These are phyloP conservation scores for Telopea speciosissima DNA, from an alignment of 177 flowering plant species.

Conservation along the genomic window DNA sequence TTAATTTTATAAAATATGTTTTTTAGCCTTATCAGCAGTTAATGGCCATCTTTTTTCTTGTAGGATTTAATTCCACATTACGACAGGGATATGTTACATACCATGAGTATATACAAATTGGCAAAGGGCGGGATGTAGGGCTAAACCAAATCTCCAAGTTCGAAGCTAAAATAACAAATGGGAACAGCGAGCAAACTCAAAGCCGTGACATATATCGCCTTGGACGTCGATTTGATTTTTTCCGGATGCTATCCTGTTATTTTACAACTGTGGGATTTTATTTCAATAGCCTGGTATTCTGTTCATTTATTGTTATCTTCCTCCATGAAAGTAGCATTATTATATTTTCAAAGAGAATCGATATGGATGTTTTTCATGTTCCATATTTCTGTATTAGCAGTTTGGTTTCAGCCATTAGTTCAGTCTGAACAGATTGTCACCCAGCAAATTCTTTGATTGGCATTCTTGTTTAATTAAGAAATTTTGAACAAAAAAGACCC, in stretches of 20 bases:
- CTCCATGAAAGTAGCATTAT: not conserved
- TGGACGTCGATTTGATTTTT: slow-evolving; percentile 85
- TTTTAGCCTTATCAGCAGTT: too few species aligned
- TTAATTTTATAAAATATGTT: not conserved
- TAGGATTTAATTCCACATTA: slow-evolving; percentile 80
- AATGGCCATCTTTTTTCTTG: slow-evolving; percentile 9
- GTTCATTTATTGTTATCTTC: slow-evolving; percentile 1
- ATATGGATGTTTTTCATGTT: too few species aligned
- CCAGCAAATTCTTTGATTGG: not conserved
- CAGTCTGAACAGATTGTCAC: too few species aligned
- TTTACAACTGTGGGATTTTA: slow-evolving; percentile 92
- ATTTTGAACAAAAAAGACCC: too few species aligned
- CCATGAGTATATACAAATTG: slow-evolving; percentile 94
- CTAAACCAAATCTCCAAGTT: slow-evolving; percentile 87
- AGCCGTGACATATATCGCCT: slow-evolving; percentile 92
- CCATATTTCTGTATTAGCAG: too few species aligned
- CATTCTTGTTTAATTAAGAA: not conserved
- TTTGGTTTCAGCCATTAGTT: too few species aligned
- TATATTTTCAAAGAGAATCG: not conserved
- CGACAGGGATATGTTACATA: slow-evolving; percentile 71
- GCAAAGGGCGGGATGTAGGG: slow-evolving; percentile 99
- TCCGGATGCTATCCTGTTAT: slow-evolving; percentile 92
- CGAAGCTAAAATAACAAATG: slow-evolving; percentile 96
- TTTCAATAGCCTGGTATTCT: slow-evolving; percentile 73
- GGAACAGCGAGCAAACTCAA: slow-evolving; percentile 91